Percentiles rank a stretch among this genome's conserved stretches.
phyloP scores from a whole-genome alignment of 2,329 filamentous ascomycete genomes.

The Aureobasidium sp. region DNA sequence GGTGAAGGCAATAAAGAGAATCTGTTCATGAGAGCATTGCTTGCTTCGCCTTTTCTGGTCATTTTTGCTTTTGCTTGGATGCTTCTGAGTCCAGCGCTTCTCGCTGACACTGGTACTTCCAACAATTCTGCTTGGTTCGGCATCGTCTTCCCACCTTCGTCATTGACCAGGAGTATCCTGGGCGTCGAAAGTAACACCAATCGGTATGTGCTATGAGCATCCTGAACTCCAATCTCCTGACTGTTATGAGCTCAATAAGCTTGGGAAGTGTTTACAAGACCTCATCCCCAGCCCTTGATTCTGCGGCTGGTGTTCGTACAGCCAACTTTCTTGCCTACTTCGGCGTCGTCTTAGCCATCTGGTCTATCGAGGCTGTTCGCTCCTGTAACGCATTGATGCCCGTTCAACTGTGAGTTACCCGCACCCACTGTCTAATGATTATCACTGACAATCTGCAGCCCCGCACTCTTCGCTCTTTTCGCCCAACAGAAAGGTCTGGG shows the following conservation, averaged over 20 bases:
- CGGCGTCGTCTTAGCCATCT: slow-evolving; percentile 32
- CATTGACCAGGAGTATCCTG: background rate
- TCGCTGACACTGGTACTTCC: background rate
- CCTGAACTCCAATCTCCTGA: background rate
- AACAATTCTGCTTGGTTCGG: background rate
- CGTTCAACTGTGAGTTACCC: background rate
- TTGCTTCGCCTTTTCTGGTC: slow-evolving; percentile 19
- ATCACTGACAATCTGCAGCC: slow-evolving; percentile 23
- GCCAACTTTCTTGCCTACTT: slow-evolving; percentile 33
- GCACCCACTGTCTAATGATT: slow-evolving; percentile 4
- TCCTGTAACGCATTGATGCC: slow-evolving; percentile 33
- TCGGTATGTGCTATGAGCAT: background rate
- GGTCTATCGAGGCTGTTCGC: slow-evolving; percentile 33
- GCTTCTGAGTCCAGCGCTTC: background rate
- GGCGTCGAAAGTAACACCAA: background rate
- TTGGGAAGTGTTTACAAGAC: background rate
- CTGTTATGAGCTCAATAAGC: background rate
- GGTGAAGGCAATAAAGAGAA: slow-evolving; percentile 33
- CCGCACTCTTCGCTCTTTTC: slow-evolving; percentile 31
- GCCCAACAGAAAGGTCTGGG: slow-evolving; percentile 36
- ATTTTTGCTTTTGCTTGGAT: background rate
- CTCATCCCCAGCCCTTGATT: slow-evolving; percentile 5
- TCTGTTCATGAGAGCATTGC: slow-evolving; percentile 18
- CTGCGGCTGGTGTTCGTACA: slow-evolving; percentile 24
- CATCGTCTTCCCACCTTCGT: background rate